These are phyloP conservation scores for Coccinonectria pachysandricola DNA, from an alignment of 2,329 filamentous ascomycete genomes.

Conservation along the genomic window DNA sequence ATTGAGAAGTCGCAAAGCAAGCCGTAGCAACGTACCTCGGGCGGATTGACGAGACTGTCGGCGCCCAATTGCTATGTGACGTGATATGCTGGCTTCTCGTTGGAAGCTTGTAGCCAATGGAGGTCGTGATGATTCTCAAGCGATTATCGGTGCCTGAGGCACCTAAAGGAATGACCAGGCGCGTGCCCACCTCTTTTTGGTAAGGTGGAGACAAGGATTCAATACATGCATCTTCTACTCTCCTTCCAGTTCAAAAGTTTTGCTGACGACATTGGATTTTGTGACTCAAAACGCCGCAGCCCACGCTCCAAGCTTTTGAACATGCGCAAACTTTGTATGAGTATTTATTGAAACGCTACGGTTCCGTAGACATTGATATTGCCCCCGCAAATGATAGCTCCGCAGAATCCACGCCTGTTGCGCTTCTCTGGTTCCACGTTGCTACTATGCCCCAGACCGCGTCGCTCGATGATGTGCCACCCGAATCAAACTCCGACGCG, in stretches of 20 bases:
- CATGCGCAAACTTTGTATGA: slow-evolving; percentile 43
- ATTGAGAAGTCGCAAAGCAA: slow-evolving; percentile 1
- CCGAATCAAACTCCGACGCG: slow-evolving; percentile 20
- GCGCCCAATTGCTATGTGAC: slow-evolving; percentile 28
- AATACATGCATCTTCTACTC: slow-evolving; percentile 18
- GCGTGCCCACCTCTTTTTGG: slow-evolving; percentile 16
- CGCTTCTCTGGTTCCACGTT: slow-evolving; percentile 32
- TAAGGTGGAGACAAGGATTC: slow-evolving; percentile 15
- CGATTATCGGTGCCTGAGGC: slow-evolving; percentile 25
- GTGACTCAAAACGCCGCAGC: slow-evolving; percentile 33
- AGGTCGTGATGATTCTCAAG: slow-evolving; percentile 23
- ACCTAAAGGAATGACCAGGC: slow-evolving; percentile 9
- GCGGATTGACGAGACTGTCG: slow-evolving; percentile 20
- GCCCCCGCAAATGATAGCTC: slow-evolving; percentile 46
- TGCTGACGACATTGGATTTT: slow-evolving; percentile 37
- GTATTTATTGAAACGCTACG: slow-evolving; percentile 33
- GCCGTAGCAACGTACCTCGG: slow-evolving; percentile 18
- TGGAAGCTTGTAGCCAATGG: slow-evolving; percentile 21
- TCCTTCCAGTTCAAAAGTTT: slow-evolving; percentile 33
- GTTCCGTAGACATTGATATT: slow-evolving; percentile 47
- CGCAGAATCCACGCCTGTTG: slow-evolving; percentile 42
- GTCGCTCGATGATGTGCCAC: slow-evolving; percentile 37
- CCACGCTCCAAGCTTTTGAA: slow-evolving; percentile 37
- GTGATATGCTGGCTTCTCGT: slow-evolving; percentile 19
- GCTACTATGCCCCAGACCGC: slow-evolving; percentile 51